phyloP scores from a whole-genome alignment of 257 asterid species.

The Solanum pinnatisectum region DNA sequence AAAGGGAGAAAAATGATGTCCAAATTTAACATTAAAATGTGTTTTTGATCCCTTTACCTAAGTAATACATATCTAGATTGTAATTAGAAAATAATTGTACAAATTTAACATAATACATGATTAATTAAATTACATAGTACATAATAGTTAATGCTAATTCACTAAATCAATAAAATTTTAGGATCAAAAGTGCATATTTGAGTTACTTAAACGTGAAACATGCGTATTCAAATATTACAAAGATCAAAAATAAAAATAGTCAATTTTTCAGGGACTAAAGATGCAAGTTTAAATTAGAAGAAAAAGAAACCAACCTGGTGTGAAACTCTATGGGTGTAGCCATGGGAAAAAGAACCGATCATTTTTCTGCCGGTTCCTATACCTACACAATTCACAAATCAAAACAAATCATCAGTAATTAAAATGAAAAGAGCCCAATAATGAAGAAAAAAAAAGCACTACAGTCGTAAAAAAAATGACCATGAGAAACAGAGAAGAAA shows the following conservation, averaged over 20 bases:
- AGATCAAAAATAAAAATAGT: background rate
- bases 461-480: slow-evolving; percentile 3
- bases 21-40: background rate
- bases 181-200: background rate
- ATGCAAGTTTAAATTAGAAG: background rate
- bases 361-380: slow-evolving; percentile 35
- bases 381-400: background rate
- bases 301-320: slow-evolving; percentile 5
- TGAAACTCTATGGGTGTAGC: background rate
- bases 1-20: background rate
- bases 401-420: background rate
- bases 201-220: background rate
- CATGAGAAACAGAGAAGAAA: slow-evolving; percentile 23
- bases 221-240: background rate
- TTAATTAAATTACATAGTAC: background rate
- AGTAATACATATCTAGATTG: background rate
- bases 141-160: background rate
- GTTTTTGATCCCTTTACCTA: background rate
- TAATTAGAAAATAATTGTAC: background rate
- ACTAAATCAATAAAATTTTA: background rate
- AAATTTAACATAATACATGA: background rate
- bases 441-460: background rate
- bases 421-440: background rate
- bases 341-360: slow-evolving; percentile 1
- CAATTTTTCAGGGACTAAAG: background rate